Evolutionary conservation across 2,329 filamentous ascomycete species (phyloP).

Genomic region (Fusarium temperatum): DNA sequence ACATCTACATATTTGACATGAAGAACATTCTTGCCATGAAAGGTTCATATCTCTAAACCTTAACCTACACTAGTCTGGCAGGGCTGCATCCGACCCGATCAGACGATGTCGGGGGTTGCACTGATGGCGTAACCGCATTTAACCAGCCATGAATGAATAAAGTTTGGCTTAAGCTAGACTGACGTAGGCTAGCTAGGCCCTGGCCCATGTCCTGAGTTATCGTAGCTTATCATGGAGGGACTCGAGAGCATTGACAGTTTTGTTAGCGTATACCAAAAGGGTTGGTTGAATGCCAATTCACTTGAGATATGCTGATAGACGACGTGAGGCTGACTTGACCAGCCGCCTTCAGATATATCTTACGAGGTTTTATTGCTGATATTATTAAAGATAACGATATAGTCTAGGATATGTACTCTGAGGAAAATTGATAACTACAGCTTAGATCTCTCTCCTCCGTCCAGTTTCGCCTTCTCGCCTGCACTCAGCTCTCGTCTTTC

Average conservation of each 20-base stretch:
- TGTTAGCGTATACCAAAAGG: too few relatives aligned
- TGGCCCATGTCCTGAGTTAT: neutral
- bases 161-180: neutral
- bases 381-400: fast-evolving
- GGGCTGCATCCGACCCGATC: too few relatives aligned
- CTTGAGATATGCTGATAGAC: too few relatives aligned
- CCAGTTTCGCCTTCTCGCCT: conserved; percentile 4
- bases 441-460: neutral
- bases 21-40: neutral
- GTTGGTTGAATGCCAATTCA: too few relatives aligned
- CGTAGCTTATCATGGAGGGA: neutral
- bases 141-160: neutral
- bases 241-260: neutral
- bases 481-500: conserved; percentile 7
- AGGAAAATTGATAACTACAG: neutral
- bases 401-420: neutral
- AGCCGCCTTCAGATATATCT: neutral
- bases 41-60: neutral
- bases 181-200: too few relatives aligned
- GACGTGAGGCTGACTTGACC: neutral
- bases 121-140: neutral
- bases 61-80: neutral
- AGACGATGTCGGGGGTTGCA: neutral
- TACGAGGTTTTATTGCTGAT: neutral
- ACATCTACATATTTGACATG: neutral